Percentiles rank a stretch among this genome's conserved stretches.
Conservation (phyloP, 768 basidiomycete species). For the Suillus alpinus region DNA sequence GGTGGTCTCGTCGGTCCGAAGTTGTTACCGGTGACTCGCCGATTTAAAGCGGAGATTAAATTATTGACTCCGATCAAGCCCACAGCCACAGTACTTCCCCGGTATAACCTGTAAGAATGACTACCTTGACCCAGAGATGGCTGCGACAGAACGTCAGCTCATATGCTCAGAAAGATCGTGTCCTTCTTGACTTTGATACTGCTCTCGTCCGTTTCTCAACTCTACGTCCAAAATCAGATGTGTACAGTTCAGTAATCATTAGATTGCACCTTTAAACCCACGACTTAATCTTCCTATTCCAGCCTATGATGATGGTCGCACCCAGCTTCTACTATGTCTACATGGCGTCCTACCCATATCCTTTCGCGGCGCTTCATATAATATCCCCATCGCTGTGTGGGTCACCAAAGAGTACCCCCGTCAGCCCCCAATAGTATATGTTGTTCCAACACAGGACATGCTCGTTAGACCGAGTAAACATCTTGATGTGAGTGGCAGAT, state of each 20-base stretch:
- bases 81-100: background rate
- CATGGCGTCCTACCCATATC: slow-evolving; percentile 90
- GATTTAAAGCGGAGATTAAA: background rate
- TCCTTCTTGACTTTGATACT: slow-evolving; percentile 62
- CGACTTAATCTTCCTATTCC: slow-evolving; percentile 10
- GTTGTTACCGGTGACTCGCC: background rate
- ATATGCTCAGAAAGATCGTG: slow-evolving; percentile 54
- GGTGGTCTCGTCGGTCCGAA: background rate
- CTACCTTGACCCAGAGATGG: slow-evolving; percentile 51
- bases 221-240: slow-evolving; percentile 75
- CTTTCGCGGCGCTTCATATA: slow-evolving; percentile 75
- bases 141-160: slow-evolving; percentile 58
- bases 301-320: slow-evolving; percentile 95
- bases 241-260: slow-evolving; percentile 55
- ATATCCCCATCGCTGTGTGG: slow-evolving; percentile 93
- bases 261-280: slow-evolving; percentile 13
- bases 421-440: slow-evolving; percentile 81
- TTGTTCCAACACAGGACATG: slow-evolving; percentile 90
- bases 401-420: slow-evolving; percentile 81
- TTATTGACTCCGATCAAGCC: background rate
- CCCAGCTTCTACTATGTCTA: slow-evolving; percentile 85
- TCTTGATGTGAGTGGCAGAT: slow-evolving; percentile 81
- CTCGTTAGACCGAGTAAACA: slow-evolving; percentile 73
- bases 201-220: slow-evolving; percentile 52
- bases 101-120: slow-evolving; percentile 16